Base-by-base conservation (phyloP, 2,329 filamentous ascomycete genomes). In the Penicillium decumbens region DNA sequence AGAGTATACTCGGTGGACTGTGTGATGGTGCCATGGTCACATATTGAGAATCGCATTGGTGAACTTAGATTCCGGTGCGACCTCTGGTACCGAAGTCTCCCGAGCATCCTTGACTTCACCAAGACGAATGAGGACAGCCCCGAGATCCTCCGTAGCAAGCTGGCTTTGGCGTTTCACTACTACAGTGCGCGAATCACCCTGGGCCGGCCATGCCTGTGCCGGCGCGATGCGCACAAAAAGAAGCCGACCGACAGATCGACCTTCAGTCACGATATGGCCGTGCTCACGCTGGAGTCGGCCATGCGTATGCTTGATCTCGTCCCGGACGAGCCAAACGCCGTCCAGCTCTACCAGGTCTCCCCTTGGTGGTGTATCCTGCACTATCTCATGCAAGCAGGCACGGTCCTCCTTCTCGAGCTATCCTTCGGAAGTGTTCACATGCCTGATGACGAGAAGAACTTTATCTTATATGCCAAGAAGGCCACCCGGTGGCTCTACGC, bases 361-460 rank as follows among this genome's bases (percentile, higher is more conserved):
- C 71, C 72, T 13, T 76, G 74, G 74, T 75, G 72, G 71, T 70
- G 66, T 53, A 65, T 74, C 24, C 61, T 75, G 33, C 73, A 75
- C 49, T 72, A 70, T 43, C 59, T 76, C 15, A 74, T 75, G 63
- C 74, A 75, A 56, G 64, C 72, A 2, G 61, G 65, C 3, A 74
- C 71, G 3, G 67, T 76, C 15, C 62, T 76, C 25, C 67, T 75
- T 42, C 67, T 75, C n/a, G 73, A 76, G 56, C 60, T 76, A 5
- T 70, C 72, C 10, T 75, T 75, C 42, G 67, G 69, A 20, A 65
- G 61, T 40, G 66, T 74, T n/a, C 73, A 75, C 53, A 68, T 69
- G 56, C 72, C 73, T 5, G 63, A 69, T 10, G 63, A 70, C 25
- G 72, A 73, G 41, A 57, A 58, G 5, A 57, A 58, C 7, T 68